Base-by-base conservation (phyloP, 139 green algal species). In the Nannochloris sp. region DNA sequence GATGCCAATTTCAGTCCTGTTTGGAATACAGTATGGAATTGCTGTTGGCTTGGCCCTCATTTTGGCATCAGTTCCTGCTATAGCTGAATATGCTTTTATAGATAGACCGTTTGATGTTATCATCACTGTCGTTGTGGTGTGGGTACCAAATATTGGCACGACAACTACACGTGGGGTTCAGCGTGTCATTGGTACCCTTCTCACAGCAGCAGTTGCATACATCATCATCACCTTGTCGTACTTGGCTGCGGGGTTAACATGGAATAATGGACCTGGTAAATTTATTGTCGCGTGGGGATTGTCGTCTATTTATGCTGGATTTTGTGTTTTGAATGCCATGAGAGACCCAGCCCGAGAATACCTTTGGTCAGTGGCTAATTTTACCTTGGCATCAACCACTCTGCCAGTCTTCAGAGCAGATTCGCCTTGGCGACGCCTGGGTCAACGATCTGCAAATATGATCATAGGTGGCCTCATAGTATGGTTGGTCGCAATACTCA, bases 1-100 rank as follows among this genome's bases (percentile, higher is more conserved):
- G 17, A 51, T 51, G 11, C 50, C 50, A 12, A 16, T 58, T 16
- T 30, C n/a, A 17, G 13, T 58, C 23, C 8, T 58, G 2, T 31
- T 58, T 58, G 50, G 50, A 58, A 26, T 58, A 30, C 50, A 58
- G 23, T 58, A 58, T 23, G 17, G 11, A 17, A 23, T 58, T 30
- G 20, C 50, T 17, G 20, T 58, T 4, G n/a, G 17, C n/a, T 33
- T 58, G 10, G 5, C 50, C 13, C 11, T 29, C 3, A 30, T 29
- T 30, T 23, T 58, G n/a, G 13, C 17, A 12, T 17, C 23, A n/a
- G 20, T 58, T n/a, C 50, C 50, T 58, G 50, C 4, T 31, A 29
- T 58, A 31, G 11, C 11, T 12, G 25, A 29, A 14, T 30, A 58
- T 17, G 50, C 11, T 14, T 58, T 58, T 30, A 29, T 30, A 30